These are phyloP conservation scores for Tagetes patula DNA, from an alignment of 129 eudicot genomes.

Conservation along the genomic window DNA sequence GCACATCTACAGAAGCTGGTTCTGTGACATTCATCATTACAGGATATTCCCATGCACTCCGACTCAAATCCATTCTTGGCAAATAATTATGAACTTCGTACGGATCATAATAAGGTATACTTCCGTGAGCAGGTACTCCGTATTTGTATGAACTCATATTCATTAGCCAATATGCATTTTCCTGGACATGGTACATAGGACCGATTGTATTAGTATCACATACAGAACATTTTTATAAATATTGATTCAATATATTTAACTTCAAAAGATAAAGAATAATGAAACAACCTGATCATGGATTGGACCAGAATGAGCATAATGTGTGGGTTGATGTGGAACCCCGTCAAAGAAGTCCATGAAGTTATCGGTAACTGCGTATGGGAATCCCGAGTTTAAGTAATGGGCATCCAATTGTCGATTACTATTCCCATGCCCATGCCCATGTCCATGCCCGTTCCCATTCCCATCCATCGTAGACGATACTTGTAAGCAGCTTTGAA, in stretches of 20 bases:
- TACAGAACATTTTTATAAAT: not conserved
- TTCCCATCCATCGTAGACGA: slow-evolving; percentile 51
- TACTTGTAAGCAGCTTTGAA: slow-evolving; percentile 1
- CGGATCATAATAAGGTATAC: slow-evolving; percentile 62
- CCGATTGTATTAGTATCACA: not conserved
- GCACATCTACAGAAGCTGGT: slow-evolving; percentile 43
- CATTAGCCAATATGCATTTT: slow-evolving; percentile 75
- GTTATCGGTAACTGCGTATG: slow-evolving; percentile 51
- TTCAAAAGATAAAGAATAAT: not conserved
- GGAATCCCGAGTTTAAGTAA: slow-evolving; percentile 61
- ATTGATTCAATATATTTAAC: not conserved
- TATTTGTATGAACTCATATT: slow-evolving; percentile 73
- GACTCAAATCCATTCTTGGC: slow-evolving; percentile 56
- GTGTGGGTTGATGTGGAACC: slow-evolving; percentile 48
- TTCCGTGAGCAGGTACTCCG: slow-evolving; percentile 54
- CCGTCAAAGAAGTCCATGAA: slow-evolving; percentile 71
- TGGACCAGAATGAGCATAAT: slow-evolving; percentile 51
- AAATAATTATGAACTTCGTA: slow-evolving; percentile 50
- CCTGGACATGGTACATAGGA: slow-evolving; percentile 40
- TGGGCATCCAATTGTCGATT: slow-evolving; percentile 59
- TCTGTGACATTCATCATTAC: slow-evolving; percentile 56
- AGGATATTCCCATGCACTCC: slow-evolving; percentile 86
- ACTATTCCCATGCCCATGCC: slow-evolving; percentile 39
- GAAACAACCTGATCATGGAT: slow-evolving; percentile 57
- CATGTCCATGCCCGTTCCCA: slow-evolving; percentile 46